phyloP scores from a whole-genome alignment of 306 rosid species.

The Vigna angularis region DNA sequence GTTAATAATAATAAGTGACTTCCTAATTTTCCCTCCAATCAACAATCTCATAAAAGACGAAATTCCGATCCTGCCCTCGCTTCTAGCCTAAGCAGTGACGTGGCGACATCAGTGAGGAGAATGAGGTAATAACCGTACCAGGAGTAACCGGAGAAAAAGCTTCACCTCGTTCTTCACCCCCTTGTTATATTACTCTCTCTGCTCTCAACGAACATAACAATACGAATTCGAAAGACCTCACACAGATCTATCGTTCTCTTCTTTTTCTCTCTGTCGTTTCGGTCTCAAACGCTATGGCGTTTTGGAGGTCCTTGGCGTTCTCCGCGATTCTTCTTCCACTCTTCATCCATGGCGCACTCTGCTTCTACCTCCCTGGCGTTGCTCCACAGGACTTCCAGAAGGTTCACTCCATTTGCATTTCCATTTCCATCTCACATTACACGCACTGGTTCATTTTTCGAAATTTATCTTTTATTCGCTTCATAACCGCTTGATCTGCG shows the following conservation, averaged over 20 bases:
- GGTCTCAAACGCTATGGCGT: constrained; percentile 82
- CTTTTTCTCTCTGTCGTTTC: not conserved
- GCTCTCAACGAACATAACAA: constrained; percentile 26
- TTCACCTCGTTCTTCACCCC: constrained; percentile 1
- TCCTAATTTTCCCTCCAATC: not conserved
- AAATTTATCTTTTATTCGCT: not conserved
- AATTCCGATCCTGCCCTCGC: constrained; percentile 38
- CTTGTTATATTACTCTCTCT: constrained; percentile 25
- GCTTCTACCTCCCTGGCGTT: constrained; percentile 97
- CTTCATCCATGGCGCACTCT: constrained; percentile 65
- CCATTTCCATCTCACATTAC: not conserved
- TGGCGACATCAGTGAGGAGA: constrained; percentile 33
- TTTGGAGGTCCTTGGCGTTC: constrained; percentile 63
- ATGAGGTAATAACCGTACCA: constrained; percentile 39
- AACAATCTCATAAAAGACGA: not conserved
- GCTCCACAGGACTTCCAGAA: constrained; percentile 93
- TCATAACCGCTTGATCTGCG: constrained; percentile 52
- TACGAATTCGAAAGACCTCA: constrained; percentile 33
- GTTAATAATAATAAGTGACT: not conserved
- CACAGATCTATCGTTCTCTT: constrained; percentile 42
- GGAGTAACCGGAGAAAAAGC: constrained; percentile 24
- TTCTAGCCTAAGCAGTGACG: constrained; percentile 12
- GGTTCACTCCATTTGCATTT: constrained; percentile 51
- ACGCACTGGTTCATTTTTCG: not conserved
- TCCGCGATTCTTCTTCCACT: constrained; percentile 51